These are phyloP conservation scores for Choiromyces venosus DNA, from an alignment of 495 filamentous ascomycete species.

Conservation along the genomic window DNA sequence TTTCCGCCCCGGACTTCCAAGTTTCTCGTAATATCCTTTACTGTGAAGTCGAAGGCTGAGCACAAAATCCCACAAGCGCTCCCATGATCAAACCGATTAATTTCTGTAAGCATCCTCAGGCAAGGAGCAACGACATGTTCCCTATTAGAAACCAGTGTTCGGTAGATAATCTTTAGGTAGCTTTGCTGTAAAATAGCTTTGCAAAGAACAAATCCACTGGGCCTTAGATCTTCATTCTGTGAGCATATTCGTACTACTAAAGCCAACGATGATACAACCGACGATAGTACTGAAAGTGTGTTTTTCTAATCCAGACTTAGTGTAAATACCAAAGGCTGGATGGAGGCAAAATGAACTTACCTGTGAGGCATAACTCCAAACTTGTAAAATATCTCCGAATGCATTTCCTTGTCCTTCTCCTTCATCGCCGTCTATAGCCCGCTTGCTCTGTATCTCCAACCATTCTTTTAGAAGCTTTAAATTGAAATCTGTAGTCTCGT, in stretches of 20 bases:
- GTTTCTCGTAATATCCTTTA: slow-evolving; percentile 36
- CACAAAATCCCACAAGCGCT: slow-evolving; percentile 32
- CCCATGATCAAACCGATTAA: slow-evolving; percentile 40
- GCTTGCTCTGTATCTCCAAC: slow-evolving; percentile 37
- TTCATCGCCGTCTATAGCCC: slow-evolving; percentile 12
- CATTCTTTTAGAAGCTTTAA: slow-evolving; percentile 36
- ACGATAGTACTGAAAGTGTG: slow-evolving; percentile 22
- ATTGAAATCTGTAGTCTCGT: slow-evolving; percentile 22
- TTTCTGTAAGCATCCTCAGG: slow-evolving; percentile 39
- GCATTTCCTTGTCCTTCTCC: slow-evolving; percentile 23
- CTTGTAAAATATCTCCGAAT: slow-evolving; percentile 34
- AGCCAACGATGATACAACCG: slow-evolving; percentile 28
- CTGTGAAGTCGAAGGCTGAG: slow-evolving; percentile 39
- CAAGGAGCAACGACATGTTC: slow-evolving; percentile 34
- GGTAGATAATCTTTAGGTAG: slow-evolving; percentile 38
- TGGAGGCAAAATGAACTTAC: slow-evolving; percentile 14
- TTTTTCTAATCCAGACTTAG: slow-evolving; percentile 28
- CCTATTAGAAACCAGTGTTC: slow-evolving; percentile 27
- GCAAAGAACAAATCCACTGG: slow-evolving; percentile 28
- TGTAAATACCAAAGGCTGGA: not conserved
- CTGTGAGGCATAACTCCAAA: slow-evolving; percentile 41
- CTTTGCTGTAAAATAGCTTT: slow-evolving; percentile 32
- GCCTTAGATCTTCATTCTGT: slow-evolving; percentile 37
- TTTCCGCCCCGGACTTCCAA: slow-evolving; percentile 28
- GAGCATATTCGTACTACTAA: slow-evolving; percentile 39